Evolutionary conservation across 2,329 filamentous ascomycete genomes (phyloP).

Genomic region (Hirsutella minnesotensis): DNA sequence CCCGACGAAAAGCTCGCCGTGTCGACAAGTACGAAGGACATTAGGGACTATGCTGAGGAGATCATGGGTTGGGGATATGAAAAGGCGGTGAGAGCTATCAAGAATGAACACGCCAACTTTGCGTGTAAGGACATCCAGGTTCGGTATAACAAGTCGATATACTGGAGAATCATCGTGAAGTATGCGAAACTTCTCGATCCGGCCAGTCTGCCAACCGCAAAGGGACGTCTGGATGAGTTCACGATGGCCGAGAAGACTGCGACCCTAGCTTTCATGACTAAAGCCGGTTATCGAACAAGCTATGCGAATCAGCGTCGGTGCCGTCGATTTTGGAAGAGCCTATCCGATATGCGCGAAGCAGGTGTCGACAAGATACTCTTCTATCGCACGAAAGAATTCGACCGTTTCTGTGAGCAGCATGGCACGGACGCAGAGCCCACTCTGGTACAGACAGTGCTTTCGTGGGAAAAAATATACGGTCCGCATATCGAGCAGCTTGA

Average conservation of each 20-base stretch:
- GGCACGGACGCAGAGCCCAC: not conserved
- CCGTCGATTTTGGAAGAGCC: not conserved
- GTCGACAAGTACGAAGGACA: too few relatives aligned
- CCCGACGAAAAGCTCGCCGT: too few relatives aligned
- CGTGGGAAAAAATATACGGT: not conserved
- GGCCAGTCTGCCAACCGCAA: not conserved
- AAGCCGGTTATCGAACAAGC: not conserved
- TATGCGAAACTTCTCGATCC: not conserved
- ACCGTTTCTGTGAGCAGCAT: not conserved
- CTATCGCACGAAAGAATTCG: slow-evolving; percentile 1
- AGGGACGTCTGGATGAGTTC: not conserved
- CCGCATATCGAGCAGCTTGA: not conserved
- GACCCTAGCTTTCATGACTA: not conserved
- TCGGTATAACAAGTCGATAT: not conserved
- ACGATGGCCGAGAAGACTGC: slow-evolving; percentile 1
- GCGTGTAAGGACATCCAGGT: not conserved
- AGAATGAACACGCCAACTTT: not conserved
- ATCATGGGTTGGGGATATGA: too few relatives aligned
- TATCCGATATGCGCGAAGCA: not conserved
- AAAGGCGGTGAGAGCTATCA: not conserved
- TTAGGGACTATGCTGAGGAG: too few relatives aligned
- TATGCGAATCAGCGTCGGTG: not conserved
- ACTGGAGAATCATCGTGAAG: not conserved
- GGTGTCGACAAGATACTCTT: slow-evolving; percentile 1
- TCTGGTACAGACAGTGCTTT: not conserved